A percentile compares a stretch with the other conserved stretches of the same genome.
These are phyloP conservation scores for Fraxinus velutina DNA, from an alignment of 305 asterid species.

Conservation along the genomic window DNA sequence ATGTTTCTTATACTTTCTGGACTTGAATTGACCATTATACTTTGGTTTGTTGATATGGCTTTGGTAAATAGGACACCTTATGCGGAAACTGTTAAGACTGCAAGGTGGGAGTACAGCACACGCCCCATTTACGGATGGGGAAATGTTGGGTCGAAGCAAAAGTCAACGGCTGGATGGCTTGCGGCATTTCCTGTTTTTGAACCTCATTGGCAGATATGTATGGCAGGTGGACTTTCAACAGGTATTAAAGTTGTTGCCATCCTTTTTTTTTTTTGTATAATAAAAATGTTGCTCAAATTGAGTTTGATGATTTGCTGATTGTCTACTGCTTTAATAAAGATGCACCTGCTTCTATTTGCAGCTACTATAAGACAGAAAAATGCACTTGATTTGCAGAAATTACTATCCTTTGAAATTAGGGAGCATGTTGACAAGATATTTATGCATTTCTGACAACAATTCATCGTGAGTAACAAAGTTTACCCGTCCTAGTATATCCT, in stretches of 20 bases:
- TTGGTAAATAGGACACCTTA: constrained; percentile 75
- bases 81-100: constrained; percentile 73
- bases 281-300: background rate
- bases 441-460: background rate
- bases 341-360: background rate
- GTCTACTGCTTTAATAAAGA: background rate
- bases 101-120: constrained; percentile 90
- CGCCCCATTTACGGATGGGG: constrained; percentile 97
- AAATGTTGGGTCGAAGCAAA: constrained; percentile 71
- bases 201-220: constrained; percentile 99
- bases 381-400: background rate
- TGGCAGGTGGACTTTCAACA: constrained; percentile 98
- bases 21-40: constrained; percentile 20
- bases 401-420: background rate
- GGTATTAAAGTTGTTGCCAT: constrained; percentile 36
- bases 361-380: background rate
- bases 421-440: background rate
- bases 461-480: background rate
- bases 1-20: background rate
- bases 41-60: constrained; percentile 35
- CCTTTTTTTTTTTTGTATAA: background rate
- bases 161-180: constrained; percentile 97
- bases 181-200: constrained; percentile 98
- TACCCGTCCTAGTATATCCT: background rate
- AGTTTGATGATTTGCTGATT: background rate